phyloP scores from a whole-genome alignment of 169 alveolate genomes.

The Plasmodium falciparum region DNA sequence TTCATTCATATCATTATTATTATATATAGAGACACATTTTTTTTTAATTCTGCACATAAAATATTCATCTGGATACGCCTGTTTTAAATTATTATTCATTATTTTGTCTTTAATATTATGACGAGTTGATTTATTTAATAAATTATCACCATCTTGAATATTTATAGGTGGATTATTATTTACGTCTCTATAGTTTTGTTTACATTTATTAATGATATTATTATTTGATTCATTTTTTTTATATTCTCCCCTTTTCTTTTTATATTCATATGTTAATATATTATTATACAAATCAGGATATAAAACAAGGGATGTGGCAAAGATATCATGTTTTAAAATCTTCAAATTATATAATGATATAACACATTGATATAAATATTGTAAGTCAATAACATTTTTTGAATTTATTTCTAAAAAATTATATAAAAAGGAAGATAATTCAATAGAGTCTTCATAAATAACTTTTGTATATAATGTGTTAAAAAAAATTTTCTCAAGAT shows the following conservation, averaged over 20 bases:
- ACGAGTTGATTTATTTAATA: background rate
- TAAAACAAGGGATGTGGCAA: conserved; percentile 18
- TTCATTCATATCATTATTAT: conserved; percentile 28
- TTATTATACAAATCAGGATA: conserved; percentile 44
- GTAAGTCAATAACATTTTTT: conserved; percentile 51
- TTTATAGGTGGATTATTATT: background rate
- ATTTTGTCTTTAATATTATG: background rate
- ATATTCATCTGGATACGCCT: background rate
- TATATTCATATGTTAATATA: conserved; percentile 24
- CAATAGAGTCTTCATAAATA: conserved; percentile 60
- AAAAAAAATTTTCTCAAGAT: conserved; percentile 33
- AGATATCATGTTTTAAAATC: conserved; percentile 47
- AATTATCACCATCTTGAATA: background rate
- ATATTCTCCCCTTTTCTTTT: background rate
- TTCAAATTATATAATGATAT: conserved; percentile 42
- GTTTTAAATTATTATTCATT: background rate
- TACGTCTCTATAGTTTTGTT: background rate
- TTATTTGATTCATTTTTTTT: background rate
- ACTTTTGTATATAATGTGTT: conserved; percentile 48
- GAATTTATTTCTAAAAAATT: conserved; percentile 70
- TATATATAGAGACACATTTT: conserved; percentile 37
- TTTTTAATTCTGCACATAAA: conserved; percentile 15
- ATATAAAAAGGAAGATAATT: conserved; percentile 46
- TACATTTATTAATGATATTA: background rate
- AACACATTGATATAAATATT: conserved; percentile 45